These are phyloP conservation scores for Asterophora parasitica DNA, from an alignment of 768 basidiomycete species.

Conservation along the genomic window DNA sequence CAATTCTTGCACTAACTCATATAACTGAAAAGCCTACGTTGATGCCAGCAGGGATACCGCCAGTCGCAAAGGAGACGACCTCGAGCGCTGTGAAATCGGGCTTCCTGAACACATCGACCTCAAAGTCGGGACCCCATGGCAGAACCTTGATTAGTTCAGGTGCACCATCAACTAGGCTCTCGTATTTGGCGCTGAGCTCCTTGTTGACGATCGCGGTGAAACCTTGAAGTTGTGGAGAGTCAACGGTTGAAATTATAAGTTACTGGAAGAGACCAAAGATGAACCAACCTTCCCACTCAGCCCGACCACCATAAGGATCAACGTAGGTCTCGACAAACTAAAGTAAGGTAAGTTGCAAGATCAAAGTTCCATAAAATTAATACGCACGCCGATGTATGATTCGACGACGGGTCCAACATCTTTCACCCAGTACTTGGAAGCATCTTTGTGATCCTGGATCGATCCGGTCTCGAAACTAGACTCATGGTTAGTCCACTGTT, in stretches of 20 bases:
- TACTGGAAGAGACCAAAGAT: neutral
- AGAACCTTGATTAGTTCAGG: constrained; percentile 75
- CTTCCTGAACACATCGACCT: constrained; percentile 73
- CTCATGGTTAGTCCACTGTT: neutral
- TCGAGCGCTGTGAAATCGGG: constrained; percentile 88
- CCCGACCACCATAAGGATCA: constrained; percentile 86
- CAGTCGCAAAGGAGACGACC: constrained; percentile 77
- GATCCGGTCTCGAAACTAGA: constrained; percentile 72
- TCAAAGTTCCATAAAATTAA: neutral
- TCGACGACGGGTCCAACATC: constrained; percentile 86
- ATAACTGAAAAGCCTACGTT: constrained; percentile 45
- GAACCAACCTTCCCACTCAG: constrained; percentile 81
- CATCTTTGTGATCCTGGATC: constrained; percentile 75
- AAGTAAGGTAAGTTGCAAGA: neutral
- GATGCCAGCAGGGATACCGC: constrained; percentile 82
- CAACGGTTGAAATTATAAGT: constrained; percentile 7
- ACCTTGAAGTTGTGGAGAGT: constrained; percentile 35
- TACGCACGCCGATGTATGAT: constrained; percentile 68
- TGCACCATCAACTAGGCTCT: constrained; percentile 68
- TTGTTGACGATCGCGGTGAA: constrained; percentile 91
- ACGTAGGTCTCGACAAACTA: constrained; percentile 81
- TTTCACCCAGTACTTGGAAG: constrained; percentile 77
- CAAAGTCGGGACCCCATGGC: constrained; percentile 72
- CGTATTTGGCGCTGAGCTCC: constrained; percentile 76
- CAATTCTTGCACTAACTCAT: neutral